Evolutionary conservation across 1,139 yeast species (phyloP).

Genomic region (Hyphopichia burtonii): DNA sequence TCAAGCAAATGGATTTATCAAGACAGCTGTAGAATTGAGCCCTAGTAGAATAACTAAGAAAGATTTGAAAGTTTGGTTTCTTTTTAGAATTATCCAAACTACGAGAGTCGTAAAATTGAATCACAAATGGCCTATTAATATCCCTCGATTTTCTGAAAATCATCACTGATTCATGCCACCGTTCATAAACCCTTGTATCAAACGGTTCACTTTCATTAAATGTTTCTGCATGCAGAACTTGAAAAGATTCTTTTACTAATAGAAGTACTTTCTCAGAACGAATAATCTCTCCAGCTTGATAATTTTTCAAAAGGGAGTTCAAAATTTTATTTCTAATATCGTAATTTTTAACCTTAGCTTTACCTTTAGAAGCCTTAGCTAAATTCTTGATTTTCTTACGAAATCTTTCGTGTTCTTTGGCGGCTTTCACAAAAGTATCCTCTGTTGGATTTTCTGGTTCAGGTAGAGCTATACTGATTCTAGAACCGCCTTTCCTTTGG

Average conservation of each 20-base stretch:
- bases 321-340: constrained; percentile 20
- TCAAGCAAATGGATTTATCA: constrained; percentile 66
- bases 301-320: constrained; percentile 23
- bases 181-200: constrained; percentile 57
- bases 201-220: constrained; percentile 47
- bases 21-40: constrained; percentile 61
- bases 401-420: constrained; percentile 21
- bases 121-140: constrained; percentile 44
- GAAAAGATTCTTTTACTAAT: constrained; percentile 42
- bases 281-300: constrained; percentile 58
- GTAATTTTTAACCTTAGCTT: constrained; percentile 16
- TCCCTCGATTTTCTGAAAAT: constrained; percentile 62
- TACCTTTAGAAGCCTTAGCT: constrained; percentile 24
- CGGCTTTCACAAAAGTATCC: constrained; percentile 9
- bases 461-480: constrained; percentile 13
- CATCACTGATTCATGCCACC: constrained; percentile 75
- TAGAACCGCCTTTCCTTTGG: constrained; percentile 8
- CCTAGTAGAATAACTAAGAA: constrained; percentile 18
- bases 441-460: constrained; percentile 10
- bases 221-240: constrained; percentile 9
- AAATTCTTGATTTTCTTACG: constrained; percentile 20
- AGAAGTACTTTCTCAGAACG: constrained; percentile 68
- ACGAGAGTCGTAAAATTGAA: constrained; percentile 60
- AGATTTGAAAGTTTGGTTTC: constrained; percentile 24
- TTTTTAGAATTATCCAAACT: constrained; percentile 27